Base-by-base conservation (phyloP, 176 grass and related monocot species). In the Carex cristatella region DNA sequence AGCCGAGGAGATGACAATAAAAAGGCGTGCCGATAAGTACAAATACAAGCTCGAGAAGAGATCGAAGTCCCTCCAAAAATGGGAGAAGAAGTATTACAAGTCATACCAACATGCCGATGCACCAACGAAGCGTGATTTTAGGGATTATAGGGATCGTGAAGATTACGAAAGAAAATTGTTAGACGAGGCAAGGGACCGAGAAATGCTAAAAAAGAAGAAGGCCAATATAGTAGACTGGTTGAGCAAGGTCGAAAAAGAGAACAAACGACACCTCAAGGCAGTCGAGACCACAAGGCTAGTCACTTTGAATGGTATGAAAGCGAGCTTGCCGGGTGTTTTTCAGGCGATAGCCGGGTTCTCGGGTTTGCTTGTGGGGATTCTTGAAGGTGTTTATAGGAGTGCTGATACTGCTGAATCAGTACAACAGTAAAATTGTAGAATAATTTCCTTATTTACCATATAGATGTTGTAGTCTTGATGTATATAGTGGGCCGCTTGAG, bases 51-150 rank as follows among this genome's bases (percentile, higher is more conserved):
- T 99, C 0, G 97, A 95, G 32, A 95, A 92, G 87, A 95, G 90
- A 33, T 89, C 97, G 7, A 89, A 85, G 74, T 87, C 91, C 0
- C 84, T 99, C 0, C 87, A 87, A 84, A 75, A 86, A 63, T 92
- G 90, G 3, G 97, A 99, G 90, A 99, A 94, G 49, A 95, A 83
- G 86, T 99, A 95, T 37, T 95, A 99, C 70, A 91, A 89, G 35
- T 92, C 93, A 1, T 90, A 95, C 19, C 16, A 32, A 10, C 81
- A 53, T 55, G 23, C 42, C 30, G 62, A 83, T 66, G 64, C 62
- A 0, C 81, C 61, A 51, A 66, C 2, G 2, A 83, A 51, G 42
- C 61, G 61, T 69, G 81, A 65, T 55, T 83, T 65, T 55, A 83
- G 81, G 64, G 81, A 83, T 68, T 83, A 83, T 35, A 83, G 64